Conservation (phyloP, 2,329 filamentous ascomycete species). For the Coniochaeta sp. region DNA sequence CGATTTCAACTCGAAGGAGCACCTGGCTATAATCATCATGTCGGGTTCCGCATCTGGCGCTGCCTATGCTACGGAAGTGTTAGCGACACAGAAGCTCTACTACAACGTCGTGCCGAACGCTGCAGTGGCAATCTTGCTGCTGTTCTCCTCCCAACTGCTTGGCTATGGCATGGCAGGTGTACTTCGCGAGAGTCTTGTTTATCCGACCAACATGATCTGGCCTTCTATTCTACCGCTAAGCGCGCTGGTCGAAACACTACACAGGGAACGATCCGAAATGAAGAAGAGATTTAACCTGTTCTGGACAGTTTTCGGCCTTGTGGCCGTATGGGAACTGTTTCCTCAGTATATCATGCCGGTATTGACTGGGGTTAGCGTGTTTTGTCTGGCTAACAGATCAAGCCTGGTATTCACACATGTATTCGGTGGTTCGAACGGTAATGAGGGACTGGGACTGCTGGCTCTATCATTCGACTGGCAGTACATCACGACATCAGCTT, state of each 20-base stretch:
- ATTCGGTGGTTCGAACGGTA: constrained; percentile 36
- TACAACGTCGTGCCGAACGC: constrained; percentile 18
- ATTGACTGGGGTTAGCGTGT: constrained; percentile 30
- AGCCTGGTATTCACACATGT: constrained; percentile 36
- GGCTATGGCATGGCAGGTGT: constrained; percentile 41
- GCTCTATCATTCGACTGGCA: constrained; percentile 33
- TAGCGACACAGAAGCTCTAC: neutral
- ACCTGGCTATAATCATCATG: constrained; percentile 14
- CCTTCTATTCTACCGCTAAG: constrained; percentile 21
- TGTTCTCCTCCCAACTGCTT: constrained; percentile 38
- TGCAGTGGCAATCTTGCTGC: constrained; percentile 32
- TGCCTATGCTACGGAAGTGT: constrained; percentile 6
- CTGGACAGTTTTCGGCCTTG: constrained; percentile 25
- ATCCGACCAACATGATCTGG: constrained; percentile 41
- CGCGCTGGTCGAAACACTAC: constrained; percentile 16
- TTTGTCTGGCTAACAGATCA: constrained; percentile 35
- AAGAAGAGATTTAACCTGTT: constrained; percentile 32
- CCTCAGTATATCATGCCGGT: constrained; percentile 36
- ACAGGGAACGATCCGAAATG: constrained; percentile 20
- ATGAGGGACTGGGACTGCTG: constrained; percentile 29
- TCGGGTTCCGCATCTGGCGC: constrained; percentile 11
- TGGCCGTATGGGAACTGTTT: constrained; percentile 39
- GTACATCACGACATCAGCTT: constrained; percentile 26
- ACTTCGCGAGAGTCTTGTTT: constrained; percentile 34
- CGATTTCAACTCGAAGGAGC: constrained; percentile 17